Percentiles rank a stretch among this genome's conserved stretches.
Evolutionary conservation across 1,139 yeast genomes (phyloP).

Genomic region (Zygosaccharomyces sapae): DNA sequence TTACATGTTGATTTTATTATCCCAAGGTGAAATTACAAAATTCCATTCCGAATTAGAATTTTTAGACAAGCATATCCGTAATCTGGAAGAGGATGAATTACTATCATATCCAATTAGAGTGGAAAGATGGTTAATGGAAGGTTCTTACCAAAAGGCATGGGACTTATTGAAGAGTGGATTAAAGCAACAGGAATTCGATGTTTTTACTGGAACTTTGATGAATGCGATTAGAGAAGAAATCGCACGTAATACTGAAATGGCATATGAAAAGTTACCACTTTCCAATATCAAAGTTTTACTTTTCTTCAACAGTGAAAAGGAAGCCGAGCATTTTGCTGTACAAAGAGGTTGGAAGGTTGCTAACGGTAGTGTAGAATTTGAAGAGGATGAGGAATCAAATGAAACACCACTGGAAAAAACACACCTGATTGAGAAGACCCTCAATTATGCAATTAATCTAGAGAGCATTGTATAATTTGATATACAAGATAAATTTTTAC

Average conservation of each 20-base stretch:
- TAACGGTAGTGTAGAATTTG: slow-evolving; percentile 59
- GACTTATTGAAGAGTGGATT: slow-evolving; percentile 50
- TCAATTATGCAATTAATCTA: slow-evolving; percentile 34
- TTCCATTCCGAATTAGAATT: slow-evolving; percentile 87
- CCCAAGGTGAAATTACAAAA: slow-evolving; percentile 79
- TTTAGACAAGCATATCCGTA: slow-evolving; percentile 53
- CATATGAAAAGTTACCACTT: slow-evolving; percentile 74
- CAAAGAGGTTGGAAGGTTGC: slow-evolving; percentile 60
- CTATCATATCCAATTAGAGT: slow-evolving; percentile 81
- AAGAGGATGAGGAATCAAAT: slow-evolving; percentile 30
- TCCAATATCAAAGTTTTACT: slow-evolving; percentile 78
- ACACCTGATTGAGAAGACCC: slow-evolving; percentile 30
- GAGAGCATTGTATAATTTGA: slow-evolving; percentile 31
- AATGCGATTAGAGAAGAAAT: slow-evolving; percentile 80
- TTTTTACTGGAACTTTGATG: slow-evolving; percentile 61
- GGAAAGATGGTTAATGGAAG: slow-evolving; percentile 95
- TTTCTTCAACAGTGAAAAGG: slow-evolving; percentile 67
- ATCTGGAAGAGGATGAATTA: slow-evolving; percentile 54
- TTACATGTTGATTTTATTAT: slow-evolving; percentile 67
- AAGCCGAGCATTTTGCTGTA: slow-evolving; percentile 56
- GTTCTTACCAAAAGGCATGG: slow-evolving; percentile 92
- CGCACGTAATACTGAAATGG: slow-evolving; percentile 75
- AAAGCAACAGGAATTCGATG: slow-evolving; percentile 49
- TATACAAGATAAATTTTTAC: not conserved
- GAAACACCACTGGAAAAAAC: slow-evolving; percentile 16